These are phyloP conservation scores for Cinchona pubescens DNA, from an alignment of 257 asterid genomes.

Conservation along the genomic window DNA sequence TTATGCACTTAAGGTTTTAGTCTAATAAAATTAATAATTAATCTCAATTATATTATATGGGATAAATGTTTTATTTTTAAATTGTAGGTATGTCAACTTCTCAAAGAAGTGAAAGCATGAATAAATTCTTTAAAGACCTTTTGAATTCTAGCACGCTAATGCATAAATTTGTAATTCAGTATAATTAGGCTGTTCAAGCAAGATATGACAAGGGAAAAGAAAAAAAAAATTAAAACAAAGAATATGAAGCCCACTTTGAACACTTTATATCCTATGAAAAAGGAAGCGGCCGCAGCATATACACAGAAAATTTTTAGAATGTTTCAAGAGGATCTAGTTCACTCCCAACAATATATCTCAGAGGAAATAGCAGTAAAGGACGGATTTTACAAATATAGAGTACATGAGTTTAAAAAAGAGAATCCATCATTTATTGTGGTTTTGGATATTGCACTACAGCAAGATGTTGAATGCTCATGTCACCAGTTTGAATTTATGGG, in stretches of 20 bases:
- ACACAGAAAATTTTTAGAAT: background rate
- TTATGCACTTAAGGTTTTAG: too few species aligned
- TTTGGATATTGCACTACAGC: too few species aligned
- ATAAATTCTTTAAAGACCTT: too few species aligned
- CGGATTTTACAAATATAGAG: constrained; percentile 30
- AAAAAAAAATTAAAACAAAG: background rate
- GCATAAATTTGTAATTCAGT: constrained; percentile 23
- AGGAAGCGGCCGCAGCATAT: background rate
- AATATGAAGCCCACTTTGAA: background rate
- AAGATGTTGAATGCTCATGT: too few species aligned
- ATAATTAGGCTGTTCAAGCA: constrained; percentile 25
- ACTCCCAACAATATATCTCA: background rate
- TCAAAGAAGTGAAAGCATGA: too few species aligned
- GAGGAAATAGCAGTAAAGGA: constrained; percentile 25
- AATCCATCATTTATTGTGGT: constrained; percentile 20
- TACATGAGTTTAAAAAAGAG: constrained; percentile 29
- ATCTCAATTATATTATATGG: too few species aligned
- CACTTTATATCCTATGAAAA: background rate
- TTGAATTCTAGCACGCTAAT: too few species aligned
- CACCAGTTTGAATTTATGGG: too few species aligned
- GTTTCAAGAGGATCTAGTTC: constrained; percentile 21
- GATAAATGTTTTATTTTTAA: too few species aligned
- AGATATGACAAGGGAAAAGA: background rate
- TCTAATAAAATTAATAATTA: too few species aligned
- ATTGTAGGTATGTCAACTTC: background rate